Evolutionary conservation across 2,329 filamentous ascomycete genomes (phyloP).

Genomic region (Penicillium sp.): DNA sequence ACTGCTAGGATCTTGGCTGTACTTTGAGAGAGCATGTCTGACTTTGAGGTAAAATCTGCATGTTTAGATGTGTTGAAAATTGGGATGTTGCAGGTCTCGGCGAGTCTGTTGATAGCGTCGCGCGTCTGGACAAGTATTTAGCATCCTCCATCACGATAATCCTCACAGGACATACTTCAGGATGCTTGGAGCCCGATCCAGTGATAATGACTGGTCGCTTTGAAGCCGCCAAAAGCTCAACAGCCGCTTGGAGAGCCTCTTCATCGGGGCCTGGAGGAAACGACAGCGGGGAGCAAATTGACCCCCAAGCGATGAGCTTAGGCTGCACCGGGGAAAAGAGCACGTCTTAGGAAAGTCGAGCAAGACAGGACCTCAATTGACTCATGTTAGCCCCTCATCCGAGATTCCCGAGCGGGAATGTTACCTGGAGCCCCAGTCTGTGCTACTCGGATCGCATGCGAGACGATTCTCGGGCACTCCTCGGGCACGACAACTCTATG

Average conservation of each 20-base stretch:
- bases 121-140: constrained; percentile 23
- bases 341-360: constrained; percentile 26
- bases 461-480: constrained; percentile 48
- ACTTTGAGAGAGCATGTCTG: constrained; percentile 38
- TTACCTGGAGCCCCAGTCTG: constrained; percentile 43
- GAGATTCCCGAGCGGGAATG: constrained; percentile 33
- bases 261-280: constrained; percentile 39
- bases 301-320: constrained; percentile 43
- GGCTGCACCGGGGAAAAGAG: constrained; percentile 45
- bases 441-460: constrained; percentile 43
- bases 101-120: constrained; percentile 33
- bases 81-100: constrained; percentile 38
- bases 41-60: constrained; percentile 22
- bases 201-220: constrained; percentile 44
- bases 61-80: constrained; percentile 42
- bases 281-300: constrained; percentile 37
- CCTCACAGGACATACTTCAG: constrained; percentile 6
- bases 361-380: constrained; percentile 17
- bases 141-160: background rate
- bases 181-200: constrained; percentile 40
- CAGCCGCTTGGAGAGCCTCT: constrained; percentile 35
- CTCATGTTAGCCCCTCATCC: background rate
- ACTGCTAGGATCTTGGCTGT: constrained; percentile 36
- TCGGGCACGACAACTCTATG: constrained; percentile 47
- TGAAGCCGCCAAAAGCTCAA: constrained; percentile 34